Evolutionary conservation across 139 green algal species (phyloP), one percentile per base, ranked within the genome.

Genomic region (Chlorella sp.): DNA sequence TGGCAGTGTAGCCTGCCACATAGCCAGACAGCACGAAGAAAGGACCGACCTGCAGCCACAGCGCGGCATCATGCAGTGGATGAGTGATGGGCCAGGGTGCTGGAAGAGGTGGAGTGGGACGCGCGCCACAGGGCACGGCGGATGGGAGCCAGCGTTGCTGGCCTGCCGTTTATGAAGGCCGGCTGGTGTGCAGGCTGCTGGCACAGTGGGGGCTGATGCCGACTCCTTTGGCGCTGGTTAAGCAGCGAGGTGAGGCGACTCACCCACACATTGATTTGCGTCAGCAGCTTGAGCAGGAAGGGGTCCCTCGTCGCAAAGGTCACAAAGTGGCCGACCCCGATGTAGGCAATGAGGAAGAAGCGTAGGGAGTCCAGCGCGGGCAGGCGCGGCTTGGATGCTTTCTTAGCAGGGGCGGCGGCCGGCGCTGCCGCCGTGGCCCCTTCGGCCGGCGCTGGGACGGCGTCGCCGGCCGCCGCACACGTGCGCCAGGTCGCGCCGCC

Each of bases 291-390:
- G 14, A 78, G 72, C 45, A 78, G 60, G 60, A 78, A 71, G 15
- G 60, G 31, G 60, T 78, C 45, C 21, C 29, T 71, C 35, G 72
- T 78, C 46, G 72, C 72, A 71, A 78, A 78, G 8, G 60, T 46
- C 61, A 78, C 72, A 71, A 78, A 78, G 46, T 78, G 72, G 15
- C 72, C 72, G 60, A 78, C 72, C 2, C 25, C 72, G 14, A 78
- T 78, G 72, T 78, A 78, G 29, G 72, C 72, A 42, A 78, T 78
- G 35, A 78, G 72, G 72, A 78, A 78, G 72, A 78, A 78, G 72
- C 72, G 72, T 19, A 78, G 60, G 1, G 72, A 71, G 46, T 78
- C 72, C 0, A 78, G 72, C 35, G 72, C 43, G 14, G 72, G 72
- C 60, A 78, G 72, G 25, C 72, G 72, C 27, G 72, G 31, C 72